These are phyloP conservation scores for Ophiostoma angusticollis DNA, from an alignment of 2,329 filamentous ascomycete genomes.

Conservation along the genomic window DNA sequence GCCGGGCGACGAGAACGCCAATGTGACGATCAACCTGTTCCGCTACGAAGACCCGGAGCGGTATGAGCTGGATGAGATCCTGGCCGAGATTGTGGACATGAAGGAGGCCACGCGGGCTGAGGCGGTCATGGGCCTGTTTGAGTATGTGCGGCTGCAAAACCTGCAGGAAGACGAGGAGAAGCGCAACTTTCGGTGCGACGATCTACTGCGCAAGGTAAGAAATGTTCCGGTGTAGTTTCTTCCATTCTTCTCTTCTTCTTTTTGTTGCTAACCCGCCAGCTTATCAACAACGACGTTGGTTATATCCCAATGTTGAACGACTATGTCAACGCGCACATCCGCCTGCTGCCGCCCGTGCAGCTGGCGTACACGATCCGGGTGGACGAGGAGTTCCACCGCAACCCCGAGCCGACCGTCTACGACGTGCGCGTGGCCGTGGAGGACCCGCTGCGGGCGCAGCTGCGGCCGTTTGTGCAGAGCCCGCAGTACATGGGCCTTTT, in stretches of 20 bases:
- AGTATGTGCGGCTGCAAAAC: slow-evolving; percentile 76
- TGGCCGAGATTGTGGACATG: slow-evolving; percentile 77
- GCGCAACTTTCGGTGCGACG: slow-evolving; percentile 81
- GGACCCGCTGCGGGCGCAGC: slow-evolving; percentile 60
- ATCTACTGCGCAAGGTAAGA: slow-evolving; percentile 61
- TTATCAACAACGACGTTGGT: slow-evolving; percentile 63
- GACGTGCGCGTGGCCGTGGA: slow-evolving; percentile 77
- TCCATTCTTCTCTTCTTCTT: background rate
- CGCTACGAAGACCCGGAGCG: slow-evolving; percentile 78
- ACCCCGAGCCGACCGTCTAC: slow-evolving; percentile 68
- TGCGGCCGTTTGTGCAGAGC: slow-evolving; percentile 54
- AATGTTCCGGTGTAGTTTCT: background rate
- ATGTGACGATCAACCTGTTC: slow-evolving; percentile 76
- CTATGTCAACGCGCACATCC: slow-evolving; percentile 65
- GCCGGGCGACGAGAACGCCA: slow-evolving; percentile 81
- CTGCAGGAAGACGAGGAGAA: slow-evolving; percentile 93
- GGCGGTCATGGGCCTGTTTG: slow-evolving; percentile 84
- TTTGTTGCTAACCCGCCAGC: slow-evolving; percentile 35
- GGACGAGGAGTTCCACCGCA: slow-evolving; percentile 66
- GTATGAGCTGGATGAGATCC: slow-evolving; percentile 62
- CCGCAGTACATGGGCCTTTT: slow-evolving; percentile 59
- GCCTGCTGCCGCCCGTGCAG: slow-evolving; percentile 65
- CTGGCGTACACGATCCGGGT: slow-evolving; percentile 89
- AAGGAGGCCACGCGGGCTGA: slow-evolving; percentile 78
- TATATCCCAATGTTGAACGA: slow-evolving; percentile 79